These are phyloP conservation scores for Fusarium graminum DNA, from an alignment of 2,329 filamentous ascomycete species.

Conservation along the genomic window DNA sequence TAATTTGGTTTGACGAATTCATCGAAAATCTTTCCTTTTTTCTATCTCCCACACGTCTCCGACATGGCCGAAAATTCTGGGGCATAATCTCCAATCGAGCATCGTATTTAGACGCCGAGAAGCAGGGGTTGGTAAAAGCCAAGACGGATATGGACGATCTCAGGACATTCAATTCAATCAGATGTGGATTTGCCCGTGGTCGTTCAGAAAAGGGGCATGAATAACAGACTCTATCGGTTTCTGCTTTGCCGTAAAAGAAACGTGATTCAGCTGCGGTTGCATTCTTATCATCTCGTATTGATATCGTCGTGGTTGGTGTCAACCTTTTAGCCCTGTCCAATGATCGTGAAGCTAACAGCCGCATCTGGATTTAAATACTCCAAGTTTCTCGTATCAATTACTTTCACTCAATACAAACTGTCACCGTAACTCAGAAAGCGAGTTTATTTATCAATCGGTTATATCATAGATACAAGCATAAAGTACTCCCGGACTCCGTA, in stretches of 20 bases:
- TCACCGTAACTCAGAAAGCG: background rate
- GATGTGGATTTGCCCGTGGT: conserved; percentile 20
- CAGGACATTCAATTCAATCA: conserved; percentile 8
- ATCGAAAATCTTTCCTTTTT: conserved; percentile 10
- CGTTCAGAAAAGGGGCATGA: conserved; percentile 24
- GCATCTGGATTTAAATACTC: conserved; percentile 29
- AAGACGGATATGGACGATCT: conserved; percentile 32
- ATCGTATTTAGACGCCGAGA: conserved; percentile 38
- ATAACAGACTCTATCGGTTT: conserved; percentile 15
- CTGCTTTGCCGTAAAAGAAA: conserved; percentile 18
- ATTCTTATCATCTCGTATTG: conserved; percentile 33
- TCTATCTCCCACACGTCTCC: conserved; percentile 21
- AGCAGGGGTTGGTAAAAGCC: conserved; percentile 22
- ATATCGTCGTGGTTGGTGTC: conserved; percentile 27
- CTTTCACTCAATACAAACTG: background rate
- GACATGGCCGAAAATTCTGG: conserved; percentile 14
- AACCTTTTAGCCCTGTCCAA: conserved; percentile 28
- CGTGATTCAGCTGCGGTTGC: conserved; percentile 1
- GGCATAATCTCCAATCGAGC: conserved; percentile 29
- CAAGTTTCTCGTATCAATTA: conserved; percentile 6
- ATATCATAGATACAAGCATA: background rate
- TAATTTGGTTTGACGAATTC: conserved; percentile 28
- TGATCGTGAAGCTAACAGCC: conserved; percentile 26
- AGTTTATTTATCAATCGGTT: background rate
- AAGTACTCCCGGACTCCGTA: background rate